Conservation (phyloP, 2,329 filamentous ascomycete species). For the Colletotrichum aenigma region DNA sequence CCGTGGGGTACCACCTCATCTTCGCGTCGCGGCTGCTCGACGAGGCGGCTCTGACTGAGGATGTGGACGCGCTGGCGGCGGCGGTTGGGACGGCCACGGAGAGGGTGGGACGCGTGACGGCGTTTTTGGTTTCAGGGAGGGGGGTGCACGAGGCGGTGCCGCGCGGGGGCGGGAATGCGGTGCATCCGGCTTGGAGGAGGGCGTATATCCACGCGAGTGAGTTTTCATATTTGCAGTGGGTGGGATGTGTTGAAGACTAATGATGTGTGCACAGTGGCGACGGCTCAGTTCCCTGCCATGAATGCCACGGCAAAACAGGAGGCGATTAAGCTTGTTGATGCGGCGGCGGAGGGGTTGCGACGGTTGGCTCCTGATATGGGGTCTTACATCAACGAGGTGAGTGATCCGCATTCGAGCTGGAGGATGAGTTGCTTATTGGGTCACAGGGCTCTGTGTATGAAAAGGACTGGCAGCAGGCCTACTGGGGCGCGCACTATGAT, state of each 20-base stretch:
- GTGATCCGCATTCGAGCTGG: background rate
- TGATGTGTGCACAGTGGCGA: constrained; percentile 27
- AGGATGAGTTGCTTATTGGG: background rate
- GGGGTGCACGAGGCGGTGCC: constrained; percentile 48
- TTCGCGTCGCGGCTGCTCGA: constrained; percentile 51
- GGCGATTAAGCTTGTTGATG: constrained; percentile 29
- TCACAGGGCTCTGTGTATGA: constrained; percentile 6
- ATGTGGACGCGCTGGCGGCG: constrained; percentile 36
- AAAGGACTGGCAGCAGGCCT: constrained; percentile 14
- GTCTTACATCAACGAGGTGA: constrained; percentile 18
- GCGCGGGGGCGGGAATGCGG: constrained; percentile 48
- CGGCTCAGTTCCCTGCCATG: constrained; percentile 31
- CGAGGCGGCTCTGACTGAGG: constrained; percentile 34
- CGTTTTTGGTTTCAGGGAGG: constrained; percentile 47
- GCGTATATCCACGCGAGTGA: constrained; percentile 40
- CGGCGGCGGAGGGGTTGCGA: constrained; percentile 36
- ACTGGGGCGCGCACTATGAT: constrained; percentile 18
- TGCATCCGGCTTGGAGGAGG: constrained; percentile 54
- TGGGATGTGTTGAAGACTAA: background rate
- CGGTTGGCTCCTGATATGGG: constrained; percentile 4
- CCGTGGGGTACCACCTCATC: constrained; percentile 38
- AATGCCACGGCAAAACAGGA: constrained; percentile 32
- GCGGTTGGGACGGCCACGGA: constrained; percentile 39
- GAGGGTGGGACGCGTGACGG: constrained; percentile 30
- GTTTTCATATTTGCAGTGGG: constrained; percentile 14